A percentile compares a stretch with the other conserved stretches of the same genome.
Evolutionary conservation across 192 early-diverging fungal species (phyloP).

Genomic region (Mycoemilia scoparia): DNA sequence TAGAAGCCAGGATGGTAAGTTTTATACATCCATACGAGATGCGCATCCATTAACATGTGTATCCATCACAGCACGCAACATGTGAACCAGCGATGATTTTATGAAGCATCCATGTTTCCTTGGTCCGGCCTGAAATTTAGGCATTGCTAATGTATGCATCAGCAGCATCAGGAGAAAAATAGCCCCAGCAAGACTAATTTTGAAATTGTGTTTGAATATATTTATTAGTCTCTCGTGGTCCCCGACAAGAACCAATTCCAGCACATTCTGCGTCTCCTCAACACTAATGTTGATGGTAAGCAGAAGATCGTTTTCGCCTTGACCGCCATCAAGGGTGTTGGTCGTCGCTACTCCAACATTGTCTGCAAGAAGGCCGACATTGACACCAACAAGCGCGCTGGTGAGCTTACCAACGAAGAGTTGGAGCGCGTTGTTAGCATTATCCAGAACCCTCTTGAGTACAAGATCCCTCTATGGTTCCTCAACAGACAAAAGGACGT

Average conservation of each 20-base stretch:
- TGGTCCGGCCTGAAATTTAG: too few species aligned
- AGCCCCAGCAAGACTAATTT: too few species aligned
- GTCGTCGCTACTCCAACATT: conserved; percentile 96
- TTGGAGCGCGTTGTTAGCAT: conserved; percentile 95
- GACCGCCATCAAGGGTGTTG: conserved; percentile 95
- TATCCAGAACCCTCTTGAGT: conserved; percentile 97
- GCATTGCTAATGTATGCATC: too few species aligned
- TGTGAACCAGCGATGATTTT: too few species aligned
- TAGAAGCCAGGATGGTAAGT: too few species aligned
- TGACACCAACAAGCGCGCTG: conserved; percentile 92
- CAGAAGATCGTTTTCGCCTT: conserved; percentile 90
- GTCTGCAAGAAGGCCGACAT: conserved; percentile 99
- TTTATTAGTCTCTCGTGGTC: conserved; percentile 64
- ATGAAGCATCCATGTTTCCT: too few species aligned
- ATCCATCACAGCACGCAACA: too few species aligned
- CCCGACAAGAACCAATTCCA: conserved; percentile 85
- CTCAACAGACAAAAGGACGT: conserved; percentile 99
- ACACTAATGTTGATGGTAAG: conserved; percentile 97
- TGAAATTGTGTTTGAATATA: too few species aligned
- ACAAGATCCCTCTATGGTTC: conserved; percentile 99
- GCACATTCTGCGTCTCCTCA: conserved; percentile 96
- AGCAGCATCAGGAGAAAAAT: too few species aligned
- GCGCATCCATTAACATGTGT: too few species aligned
- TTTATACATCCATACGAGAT: too few species aligned
- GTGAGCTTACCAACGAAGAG: conserved; percentile 94